Evolutionary conservation across 257 asterid genomes (phyloP).

Genomic region (Prunella vulgaris): DNA sequence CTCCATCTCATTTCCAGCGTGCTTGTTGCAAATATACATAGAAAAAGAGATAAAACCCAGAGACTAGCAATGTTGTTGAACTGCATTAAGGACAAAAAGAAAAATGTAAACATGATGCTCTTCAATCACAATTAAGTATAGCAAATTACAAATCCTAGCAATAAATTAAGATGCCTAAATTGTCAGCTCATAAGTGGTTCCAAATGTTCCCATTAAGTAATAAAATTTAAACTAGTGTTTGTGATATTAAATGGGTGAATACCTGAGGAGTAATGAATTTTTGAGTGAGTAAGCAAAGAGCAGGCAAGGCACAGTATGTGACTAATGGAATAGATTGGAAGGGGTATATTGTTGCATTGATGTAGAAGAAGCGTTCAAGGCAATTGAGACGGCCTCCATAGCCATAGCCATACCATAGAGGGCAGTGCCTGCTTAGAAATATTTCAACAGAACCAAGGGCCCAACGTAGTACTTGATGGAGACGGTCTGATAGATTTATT

Average conservation of each 20-base stretch:
- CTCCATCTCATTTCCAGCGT: conserved; percentile 18
- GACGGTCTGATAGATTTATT: neutral
- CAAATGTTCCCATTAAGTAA: too few relatives aligned
- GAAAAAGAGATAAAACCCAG: conserved; percentile 7
- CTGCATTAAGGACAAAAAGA: neutral
- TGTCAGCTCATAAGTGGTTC: neutral
- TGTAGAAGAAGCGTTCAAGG: conserved; percentile 9
- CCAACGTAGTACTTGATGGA: conserved; percentile 12
- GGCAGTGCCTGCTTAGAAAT: conserved; percentile 9
- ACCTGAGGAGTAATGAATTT: conserved; percentile 12
- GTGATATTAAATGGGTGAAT: neutral
- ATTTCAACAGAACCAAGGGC: conserved; percentile 18
- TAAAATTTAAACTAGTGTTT: too few relatives aligned
- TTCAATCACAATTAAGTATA: neutral
- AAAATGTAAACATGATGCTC: neutral
- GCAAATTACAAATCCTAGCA: too few relatives aligned
- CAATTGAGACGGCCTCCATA: conserved; percentile 14
- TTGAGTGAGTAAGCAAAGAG: conserved; percentile 8
- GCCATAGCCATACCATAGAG: conserved; percentile 14
- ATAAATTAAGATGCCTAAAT: too few relatives aligned
- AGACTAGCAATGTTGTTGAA: neutral
- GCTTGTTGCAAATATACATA: conserved; percentile 3
- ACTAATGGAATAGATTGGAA: conserved; percentile 10
- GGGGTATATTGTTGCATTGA: conserved; percentile 10
- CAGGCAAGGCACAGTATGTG: conserved; percentile 10